Evolutionary conservation across 345 rosid species (phyloP).

Genomic region (Syzygium aqueum): DNA sequence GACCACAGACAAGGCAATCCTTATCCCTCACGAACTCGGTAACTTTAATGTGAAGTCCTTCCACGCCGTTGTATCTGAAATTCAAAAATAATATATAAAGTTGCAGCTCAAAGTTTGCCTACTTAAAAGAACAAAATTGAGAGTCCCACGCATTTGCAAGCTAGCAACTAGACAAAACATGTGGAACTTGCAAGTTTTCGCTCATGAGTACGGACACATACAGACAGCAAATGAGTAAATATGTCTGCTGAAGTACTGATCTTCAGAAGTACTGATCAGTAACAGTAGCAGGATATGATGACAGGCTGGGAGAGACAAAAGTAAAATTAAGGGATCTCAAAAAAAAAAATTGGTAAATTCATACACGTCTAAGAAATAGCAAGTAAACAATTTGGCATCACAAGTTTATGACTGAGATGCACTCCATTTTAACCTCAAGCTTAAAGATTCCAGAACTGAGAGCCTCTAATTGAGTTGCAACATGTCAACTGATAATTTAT

Average conservation of each 20-base stretch:
- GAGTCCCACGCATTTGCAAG: not conserved
- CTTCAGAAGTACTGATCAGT: not conserved
- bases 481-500: not conserved
- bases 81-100: not conserved
- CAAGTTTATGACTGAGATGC: not conserved
- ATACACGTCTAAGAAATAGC: not conserved
- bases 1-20: conserved; percentile 97
- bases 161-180: not conserved
- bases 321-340: not conserved
- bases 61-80: conserved; percentile 79
- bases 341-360: not conserved
- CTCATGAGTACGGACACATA: not conserved
- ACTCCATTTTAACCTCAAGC: not conserved
- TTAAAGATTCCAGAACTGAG: not conserved
- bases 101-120: not conserved
- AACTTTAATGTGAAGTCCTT: conserved; percentile 81
- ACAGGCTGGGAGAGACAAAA: not conserved
- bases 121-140: not conserved
- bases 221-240: not conserved
- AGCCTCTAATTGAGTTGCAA: not conserved
- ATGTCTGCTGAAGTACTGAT: not conserved
- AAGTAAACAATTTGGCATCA: not conserved
- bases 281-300: not conserved
- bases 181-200: not conserved
- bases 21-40: conserved; percentile 69